phyloP scores from a whole-genome alignment of 768 basidiomycete genomes.

The Melanogaster broomeanus region DNA sequence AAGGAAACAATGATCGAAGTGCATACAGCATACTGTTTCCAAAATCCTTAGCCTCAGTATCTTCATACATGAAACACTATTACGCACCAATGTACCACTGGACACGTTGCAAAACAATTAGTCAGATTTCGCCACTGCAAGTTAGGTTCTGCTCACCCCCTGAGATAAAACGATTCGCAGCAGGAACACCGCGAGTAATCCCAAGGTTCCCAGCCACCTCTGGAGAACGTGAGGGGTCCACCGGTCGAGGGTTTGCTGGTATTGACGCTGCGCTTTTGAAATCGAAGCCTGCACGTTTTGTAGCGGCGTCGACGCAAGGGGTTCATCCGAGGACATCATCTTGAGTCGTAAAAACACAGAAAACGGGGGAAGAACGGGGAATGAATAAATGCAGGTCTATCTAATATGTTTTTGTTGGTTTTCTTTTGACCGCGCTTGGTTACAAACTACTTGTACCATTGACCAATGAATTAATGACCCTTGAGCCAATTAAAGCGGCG shows the following conservation, averaged over 20 bases:
- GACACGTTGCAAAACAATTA: constrained; percentile 2
- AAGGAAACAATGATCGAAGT: neutral
- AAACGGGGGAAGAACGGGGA: neutral
- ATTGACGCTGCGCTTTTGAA: constrained; percentile 66
- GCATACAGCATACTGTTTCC: constrained; percentile 68
- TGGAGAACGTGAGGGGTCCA: constrained; percentile 89
- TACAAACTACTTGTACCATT: neutral
- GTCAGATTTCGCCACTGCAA: constrained; percentile 3
- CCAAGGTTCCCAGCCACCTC: constrained; percentile 82
- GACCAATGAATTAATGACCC: neutral
- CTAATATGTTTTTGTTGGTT: constrained; percentile 4
- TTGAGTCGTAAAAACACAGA: constrained; percentile 9
- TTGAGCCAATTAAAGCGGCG: constrained; percentile 10
- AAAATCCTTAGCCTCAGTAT: constrained; percentile 1
- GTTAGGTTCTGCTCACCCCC: constrained; percentile 62
- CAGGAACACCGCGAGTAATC: constrained; percentile 72
- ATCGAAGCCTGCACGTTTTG: constrained; percentile 28
- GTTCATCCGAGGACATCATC: constrained; percentile 38
- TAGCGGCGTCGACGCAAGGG: constrained; percentile 22
- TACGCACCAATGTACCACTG: constrained; percentile 93
- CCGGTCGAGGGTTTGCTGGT: constrained; percentile 88
- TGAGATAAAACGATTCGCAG: constrained; percentile 85
- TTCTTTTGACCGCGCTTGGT: constrained; percentile 3
- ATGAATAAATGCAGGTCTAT: neutral
- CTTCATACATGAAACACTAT: neutral